These are phyloP conservation scores for Chalaropsis ovoidea DNA, from an alignment of 2,329 filamentous ascomycete species.

Conservation along the genomic window DNA sequence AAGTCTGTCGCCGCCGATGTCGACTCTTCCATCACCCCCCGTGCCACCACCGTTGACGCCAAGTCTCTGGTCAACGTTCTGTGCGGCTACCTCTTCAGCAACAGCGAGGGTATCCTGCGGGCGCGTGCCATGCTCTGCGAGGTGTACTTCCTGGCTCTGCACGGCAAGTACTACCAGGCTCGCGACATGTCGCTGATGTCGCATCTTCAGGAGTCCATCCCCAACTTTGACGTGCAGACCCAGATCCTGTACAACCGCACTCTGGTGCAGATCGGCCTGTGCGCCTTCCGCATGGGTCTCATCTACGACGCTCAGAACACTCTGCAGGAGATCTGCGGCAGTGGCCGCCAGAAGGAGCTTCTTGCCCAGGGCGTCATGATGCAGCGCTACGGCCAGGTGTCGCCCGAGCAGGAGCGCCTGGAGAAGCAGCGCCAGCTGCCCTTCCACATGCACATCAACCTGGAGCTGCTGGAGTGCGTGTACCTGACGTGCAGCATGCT, in stretches of 20 bases:
- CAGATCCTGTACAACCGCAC: conserved; percentile 99
- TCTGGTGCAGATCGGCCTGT: conserved; percentile 92
- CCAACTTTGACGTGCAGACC: conserved; percentile 90
- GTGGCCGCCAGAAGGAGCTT: conserved; percentile 93
- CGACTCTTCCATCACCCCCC: conserved; percentile 72
- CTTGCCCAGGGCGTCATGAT: conserved; percentile 97
- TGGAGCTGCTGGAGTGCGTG: conserved; percentile 94
- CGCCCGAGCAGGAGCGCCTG: conserved; percentile 91
- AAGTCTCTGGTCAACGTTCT: conserved; percentile 70
- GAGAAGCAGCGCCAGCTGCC: conserved; percentile 95
- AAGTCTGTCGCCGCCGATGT: conserved; percentile 60
- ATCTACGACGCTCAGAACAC: conserved; percentile 97
- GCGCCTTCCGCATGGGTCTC: conserved; percentile 91
- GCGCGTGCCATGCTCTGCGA: conserved; percentile 96
- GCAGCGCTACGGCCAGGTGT: conserved; percentile 91
- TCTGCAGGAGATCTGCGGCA: conserved; percentile 94
- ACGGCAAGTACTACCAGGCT: conserved; percentile 95
- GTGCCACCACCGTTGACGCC: conserved; percentile 57
- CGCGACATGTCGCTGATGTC: conserved; percentile 99
- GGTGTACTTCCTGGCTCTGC: conserved; percentile 94
- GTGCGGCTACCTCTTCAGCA: conserved; percentile 86
- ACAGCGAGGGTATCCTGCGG: conserved; percentile 92
- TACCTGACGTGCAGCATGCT: conserved; percentile 99
- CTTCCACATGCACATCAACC: conserved; percentile 99
- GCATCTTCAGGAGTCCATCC: conserved; percentile 92